Conservation (phyloP, 202 grass and related monocot species). For the Zizania palustris region DNA sequence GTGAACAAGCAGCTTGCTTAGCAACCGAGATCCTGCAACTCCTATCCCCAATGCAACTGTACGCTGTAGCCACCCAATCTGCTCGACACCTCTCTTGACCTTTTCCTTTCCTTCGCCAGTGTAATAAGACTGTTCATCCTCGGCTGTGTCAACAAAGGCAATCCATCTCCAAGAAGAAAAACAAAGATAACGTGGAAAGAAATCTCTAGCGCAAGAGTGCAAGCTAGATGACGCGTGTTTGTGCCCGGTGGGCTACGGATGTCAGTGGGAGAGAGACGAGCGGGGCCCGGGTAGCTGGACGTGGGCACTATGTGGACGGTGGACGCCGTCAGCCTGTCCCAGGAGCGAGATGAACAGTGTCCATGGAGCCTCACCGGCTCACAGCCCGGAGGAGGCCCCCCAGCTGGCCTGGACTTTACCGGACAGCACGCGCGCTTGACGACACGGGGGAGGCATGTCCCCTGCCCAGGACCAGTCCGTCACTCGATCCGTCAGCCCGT, state of each 20-base stretch:
- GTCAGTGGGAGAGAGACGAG: background rate
- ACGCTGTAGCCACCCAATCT: background rate
- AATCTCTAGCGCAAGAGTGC: background rate
- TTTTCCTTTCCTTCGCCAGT: background rate
- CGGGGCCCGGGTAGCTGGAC: background rate
- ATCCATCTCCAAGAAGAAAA: background rate
- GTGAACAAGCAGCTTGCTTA: background rate
- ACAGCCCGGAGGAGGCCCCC: slow-evolving; percentile 8
- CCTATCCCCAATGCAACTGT: background rate
- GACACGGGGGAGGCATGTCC: slow-evolving; percentile 42
- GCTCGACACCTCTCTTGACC: background rate
- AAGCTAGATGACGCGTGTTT: background rate
- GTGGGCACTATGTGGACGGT: background rate
- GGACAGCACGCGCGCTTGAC: slow-evolving; percentile 47
- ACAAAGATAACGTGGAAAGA: background rate
- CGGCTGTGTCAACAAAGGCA: background rate
- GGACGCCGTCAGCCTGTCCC: background rate
- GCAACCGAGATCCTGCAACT: background rate
- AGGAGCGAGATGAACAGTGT: background rate
- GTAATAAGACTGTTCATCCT: slow-evolving; percentile 10
- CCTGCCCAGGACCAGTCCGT: slow-evolving; percentile 23
- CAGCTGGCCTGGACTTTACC: slow-evolving; percentile 30
- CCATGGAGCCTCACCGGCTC: background rate
- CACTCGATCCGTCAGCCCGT: no score
- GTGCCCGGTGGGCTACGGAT: background rate